These are phyloP conservation scores for Aspergillus calidoustus DNA, from an alignment of 2,329 filamentous ascomycete species.

Conservation along the genomic window DNA sequence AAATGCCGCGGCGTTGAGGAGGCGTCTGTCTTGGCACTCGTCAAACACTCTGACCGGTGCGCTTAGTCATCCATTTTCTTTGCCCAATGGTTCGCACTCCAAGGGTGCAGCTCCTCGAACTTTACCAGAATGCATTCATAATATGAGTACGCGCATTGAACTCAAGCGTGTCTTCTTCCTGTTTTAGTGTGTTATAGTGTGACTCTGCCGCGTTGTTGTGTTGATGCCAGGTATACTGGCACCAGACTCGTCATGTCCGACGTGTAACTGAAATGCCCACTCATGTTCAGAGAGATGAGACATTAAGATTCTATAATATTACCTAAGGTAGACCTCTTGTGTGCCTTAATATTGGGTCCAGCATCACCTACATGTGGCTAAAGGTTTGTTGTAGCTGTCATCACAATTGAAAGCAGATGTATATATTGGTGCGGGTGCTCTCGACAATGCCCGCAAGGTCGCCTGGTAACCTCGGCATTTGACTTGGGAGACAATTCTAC, in stretches of 20 bases:
- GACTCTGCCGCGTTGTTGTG: neutral
- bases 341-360: too few species aligned
- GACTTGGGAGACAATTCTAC: neutral
- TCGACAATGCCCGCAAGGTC: neutral
- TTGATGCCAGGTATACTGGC: neutral
- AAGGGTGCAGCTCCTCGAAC: neutral
- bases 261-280: neutral
- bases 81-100: neutral
- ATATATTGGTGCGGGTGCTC: neutral
- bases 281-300: neutral
- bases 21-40: conserved; percentile 10
- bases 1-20: conserved; percentile 8
- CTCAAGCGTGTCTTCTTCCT: neutral
- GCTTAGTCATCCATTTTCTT: conserved; percentile 14
- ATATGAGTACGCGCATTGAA: neutral
- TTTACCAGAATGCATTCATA: neutral
- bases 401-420: neutral
- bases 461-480: neutral
- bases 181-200: neutral
- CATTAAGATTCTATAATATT: neutral
- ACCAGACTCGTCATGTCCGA: neutral
- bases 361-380: too few species aligned
- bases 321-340: too few species aligned
- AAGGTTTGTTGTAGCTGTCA: neutral
- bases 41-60: conserved; percentile 4